These are phyloP conservation scores for Fusarium mexicanum DNA, from an alignment of 2,329 filamentous ascomycete genomes.

Conservation along the genomic window DNA sequence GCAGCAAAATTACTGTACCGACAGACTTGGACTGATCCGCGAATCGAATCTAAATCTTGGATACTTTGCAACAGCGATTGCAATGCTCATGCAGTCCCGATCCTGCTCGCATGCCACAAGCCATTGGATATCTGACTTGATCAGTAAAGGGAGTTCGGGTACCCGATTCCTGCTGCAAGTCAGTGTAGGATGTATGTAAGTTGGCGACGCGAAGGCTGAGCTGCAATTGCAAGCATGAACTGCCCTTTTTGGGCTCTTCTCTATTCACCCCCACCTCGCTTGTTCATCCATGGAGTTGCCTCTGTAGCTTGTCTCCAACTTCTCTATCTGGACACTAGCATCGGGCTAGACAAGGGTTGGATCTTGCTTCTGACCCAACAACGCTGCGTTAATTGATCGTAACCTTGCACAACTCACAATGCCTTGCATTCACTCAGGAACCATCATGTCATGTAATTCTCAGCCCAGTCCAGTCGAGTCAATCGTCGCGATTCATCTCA, in stretches of 20 bases:
- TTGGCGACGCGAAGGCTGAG: constrained; percentile 9
- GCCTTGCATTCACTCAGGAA: constrained; percentile 27
- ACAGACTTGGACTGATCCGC: constrained; percentile 18
- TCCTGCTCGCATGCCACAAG: constrained; percentile 25
- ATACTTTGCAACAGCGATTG: constrained; percentile 15
- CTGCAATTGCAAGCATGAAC: constrained; percentile 33
- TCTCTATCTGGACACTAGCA: constrained; percentile 37
- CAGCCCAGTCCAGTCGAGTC: constrained; percentile 1
- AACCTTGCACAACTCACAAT: constrained; percentile 33
- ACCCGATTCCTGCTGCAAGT: constrained; percentile 11
- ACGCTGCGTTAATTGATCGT: constrained; percentile 28
- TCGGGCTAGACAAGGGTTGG: constrained; percentile 36
- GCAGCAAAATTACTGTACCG: background rate
- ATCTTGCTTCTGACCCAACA: constrained; percentile 39
- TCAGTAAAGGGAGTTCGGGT: constrained; percentile 7
- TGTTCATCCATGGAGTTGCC: constrained; percentile 8
- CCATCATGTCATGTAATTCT: constrained; percentile 19
- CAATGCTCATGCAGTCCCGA: background rate
- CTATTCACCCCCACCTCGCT: constrained; percentile 28
- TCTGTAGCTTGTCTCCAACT: constrained; percentile 29
- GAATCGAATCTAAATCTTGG: constrained; percentile 21
- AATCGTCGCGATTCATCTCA: constrained; percentile 2
- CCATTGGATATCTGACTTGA: constrained; percentile 10
- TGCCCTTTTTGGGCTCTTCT: constrained; percentile 6
- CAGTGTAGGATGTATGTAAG: constrained; percentile 1